These are phyloP conservation scores for Apiospora marii DNA, from an alignment of 2,329 filamentous ascomycete species.

Conservation along the genomic window DNA sequence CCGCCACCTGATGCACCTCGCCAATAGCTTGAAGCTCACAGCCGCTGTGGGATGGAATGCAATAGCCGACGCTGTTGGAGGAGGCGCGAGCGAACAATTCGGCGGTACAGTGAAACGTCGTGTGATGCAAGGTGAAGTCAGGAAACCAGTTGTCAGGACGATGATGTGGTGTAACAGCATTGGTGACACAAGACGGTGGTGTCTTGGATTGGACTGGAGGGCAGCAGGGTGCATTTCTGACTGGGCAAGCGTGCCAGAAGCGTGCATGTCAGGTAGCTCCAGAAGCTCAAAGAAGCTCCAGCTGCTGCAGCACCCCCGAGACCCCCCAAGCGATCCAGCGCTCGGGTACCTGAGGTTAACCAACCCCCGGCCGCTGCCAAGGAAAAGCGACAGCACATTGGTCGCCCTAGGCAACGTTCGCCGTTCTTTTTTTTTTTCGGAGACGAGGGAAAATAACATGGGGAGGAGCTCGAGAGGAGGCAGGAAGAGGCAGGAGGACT, in stretches of 20 bases:
- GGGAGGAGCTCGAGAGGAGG: too few species aligned
- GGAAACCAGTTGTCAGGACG: neutral
- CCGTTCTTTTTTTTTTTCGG: constrained; percentile 6
- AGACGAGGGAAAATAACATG: neutral
- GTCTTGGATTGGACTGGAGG: neutral
- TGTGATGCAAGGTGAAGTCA: constrained; percentile 1
- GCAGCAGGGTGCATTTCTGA: neutral
- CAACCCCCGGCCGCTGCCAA: constrained; percentile 11
- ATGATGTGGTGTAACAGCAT: constrained; percentile 6
- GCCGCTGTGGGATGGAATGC: neutral
- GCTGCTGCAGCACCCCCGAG: neutral
- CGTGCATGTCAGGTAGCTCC: neutral
- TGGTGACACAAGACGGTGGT: neutral
- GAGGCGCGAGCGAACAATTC: neutral
- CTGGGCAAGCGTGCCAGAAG: neutral
- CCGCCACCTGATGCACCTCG: neutral
- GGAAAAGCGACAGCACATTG: constrained; percentile 4
- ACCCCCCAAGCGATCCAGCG: neutral
- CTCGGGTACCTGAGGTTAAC: neutral
- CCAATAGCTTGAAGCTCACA: neutral
- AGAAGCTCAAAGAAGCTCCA: neutral
- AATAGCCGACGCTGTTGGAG: neutral
- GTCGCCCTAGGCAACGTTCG: constrained; percentile 16
- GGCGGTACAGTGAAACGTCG: neutral
- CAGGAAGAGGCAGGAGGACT: neutral